phyloP scores from a whole-genome alignment of 2,329 filamentous ascomycete genomes.

The Sclerotinia trifoliorum region DNA sequence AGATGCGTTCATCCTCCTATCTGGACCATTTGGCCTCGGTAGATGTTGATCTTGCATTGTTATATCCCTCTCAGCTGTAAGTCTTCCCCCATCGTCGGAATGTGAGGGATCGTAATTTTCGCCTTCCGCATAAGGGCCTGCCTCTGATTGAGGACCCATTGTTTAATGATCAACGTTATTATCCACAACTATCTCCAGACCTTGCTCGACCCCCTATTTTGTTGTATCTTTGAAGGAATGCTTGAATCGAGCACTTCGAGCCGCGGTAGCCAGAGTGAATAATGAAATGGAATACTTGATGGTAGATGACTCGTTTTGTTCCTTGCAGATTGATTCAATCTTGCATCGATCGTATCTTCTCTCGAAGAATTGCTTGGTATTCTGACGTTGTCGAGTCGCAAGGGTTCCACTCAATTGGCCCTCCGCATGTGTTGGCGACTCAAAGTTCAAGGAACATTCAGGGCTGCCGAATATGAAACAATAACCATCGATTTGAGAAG shows the following conservation, averaged over 20 bases:
- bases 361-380: constrained; percentile 24
- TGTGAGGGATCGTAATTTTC: constrained; percentile 31
- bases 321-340: constrained; percentile 17
- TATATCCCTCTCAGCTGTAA: constrained; percentile 33
- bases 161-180: constrained; percentile 25
- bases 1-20: constrained; percentile 36
- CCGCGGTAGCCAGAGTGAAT: constrained; percentile 31
- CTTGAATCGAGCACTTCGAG: constrained; percentile 21
- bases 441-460: constrained; percentile 35
- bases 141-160: constrained; percentile 43
- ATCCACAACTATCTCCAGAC: constrained; percentile 22
- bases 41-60: constrained; percentile 29
- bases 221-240: constrained; percentile 3
- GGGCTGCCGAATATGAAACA: constrained; percentile 39
- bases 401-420: constrained; percentile 32
- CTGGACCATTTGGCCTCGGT: constrained; percentile 35
- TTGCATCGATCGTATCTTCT: constrained; percentile 23
- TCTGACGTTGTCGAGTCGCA: constrained; percentile 37
- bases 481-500: constrained; percentile 30
- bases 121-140: constrained; percentile 39
- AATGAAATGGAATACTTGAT: constrained; percentile 16
- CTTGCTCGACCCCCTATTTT: constrained; percentile 27
- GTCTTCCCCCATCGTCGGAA: constrained; percentile 29
- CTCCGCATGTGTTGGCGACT: constrained; percentile 38
- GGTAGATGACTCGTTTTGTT: constrained; percentile 15